Percentiles rank a stretch among this genome's conserved stretches.
phyloP scores from a whole-genome alignment of 2,329 filamentous ascomycete genomes.

The Exserohilum turcica region DNA sequence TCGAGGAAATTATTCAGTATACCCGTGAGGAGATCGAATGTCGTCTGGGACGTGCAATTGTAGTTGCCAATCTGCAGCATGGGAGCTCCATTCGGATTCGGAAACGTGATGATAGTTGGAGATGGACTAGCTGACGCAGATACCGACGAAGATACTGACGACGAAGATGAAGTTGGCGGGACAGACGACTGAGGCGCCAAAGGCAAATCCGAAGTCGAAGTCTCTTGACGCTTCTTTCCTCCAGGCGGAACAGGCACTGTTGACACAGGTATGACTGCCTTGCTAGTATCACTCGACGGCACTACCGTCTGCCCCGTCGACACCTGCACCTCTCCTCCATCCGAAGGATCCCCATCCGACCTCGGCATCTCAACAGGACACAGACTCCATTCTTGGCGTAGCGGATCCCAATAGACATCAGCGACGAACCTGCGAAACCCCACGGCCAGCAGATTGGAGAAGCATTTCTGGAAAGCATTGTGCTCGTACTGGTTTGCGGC shows the following conservation, averaged over 20 bases:
- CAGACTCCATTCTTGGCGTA: constrained; percentile 60
- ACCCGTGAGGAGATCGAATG: constrained; percentile 56
- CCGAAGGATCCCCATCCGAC: constrained; percentile 11
- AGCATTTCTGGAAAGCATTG: constrained; percentile 58
- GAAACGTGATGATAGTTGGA: constrained; percentile 24
- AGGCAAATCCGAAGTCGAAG: constrained; percentile 4
- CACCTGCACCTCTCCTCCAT: constrained; percentile 10
- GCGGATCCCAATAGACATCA: constrained; percentile 68
- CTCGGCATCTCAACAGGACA: constrained; percentile 63
- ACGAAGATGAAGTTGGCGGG: not conserved
- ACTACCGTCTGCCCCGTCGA: constrained; percentile 18
- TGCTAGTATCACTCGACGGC: constrained; percentile 23
- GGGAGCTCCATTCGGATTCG: constrained; percentile 30
- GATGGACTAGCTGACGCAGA: constrained; percentile 15
- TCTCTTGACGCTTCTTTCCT: constrained; percentile 19
- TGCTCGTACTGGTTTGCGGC: constrained; percentile 59
- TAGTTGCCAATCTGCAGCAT: constrained; percentile 58
- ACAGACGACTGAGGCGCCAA: constrained; percentile 3
- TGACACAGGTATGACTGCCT: constrained; percentile 23
- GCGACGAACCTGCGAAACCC: constrained; percentile 64
- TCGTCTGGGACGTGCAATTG: constrained; percentile 59
- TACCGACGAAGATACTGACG: constrained; percentile 2
- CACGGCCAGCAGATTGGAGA: constrained; percentile 66
- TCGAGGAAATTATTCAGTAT: constrained; percentile 60
- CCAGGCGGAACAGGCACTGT: constrained; percentile 10